Conservation (phyloP, 768 basidiomycete species). For the Pholiota microspora region DNA sequence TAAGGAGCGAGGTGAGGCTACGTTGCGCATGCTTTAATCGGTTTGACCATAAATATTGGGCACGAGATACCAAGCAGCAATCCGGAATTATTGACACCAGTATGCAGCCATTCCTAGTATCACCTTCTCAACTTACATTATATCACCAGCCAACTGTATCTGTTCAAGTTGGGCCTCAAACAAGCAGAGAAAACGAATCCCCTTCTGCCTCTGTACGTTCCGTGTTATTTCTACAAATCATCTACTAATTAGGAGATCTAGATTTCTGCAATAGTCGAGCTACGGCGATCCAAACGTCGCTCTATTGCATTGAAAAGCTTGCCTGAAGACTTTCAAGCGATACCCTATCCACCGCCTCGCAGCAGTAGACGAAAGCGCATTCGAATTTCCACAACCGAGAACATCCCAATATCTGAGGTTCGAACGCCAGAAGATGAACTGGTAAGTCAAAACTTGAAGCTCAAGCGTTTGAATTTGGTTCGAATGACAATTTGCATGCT, state of each 20-base stretch:
- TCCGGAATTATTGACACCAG: neutral
- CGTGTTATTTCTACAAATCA: too few species aligned
- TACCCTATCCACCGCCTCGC: neutral
- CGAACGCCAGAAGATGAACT: constrained; percentile 7
- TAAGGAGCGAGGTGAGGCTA: neutral
- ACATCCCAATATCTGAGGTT: constrained; percentile 6
- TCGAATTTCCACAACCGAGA: constrained; percentile 5
- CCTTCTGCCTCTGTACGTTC: too few species aligned
- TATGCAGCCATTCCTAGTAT: neutral
- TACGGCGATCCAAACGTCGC: neutral
- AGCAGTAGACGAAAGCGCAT: constrained; percentile 12
- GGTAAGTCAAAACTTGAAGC: neutral
- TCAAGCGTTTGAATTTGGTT: neutral
- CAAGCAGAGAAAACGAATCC: too few species aligned
- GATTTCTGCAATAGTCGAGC: too few species aligned
- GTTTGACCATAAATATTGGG: neutral
- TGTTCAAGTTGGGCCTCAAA: too few species aligned
- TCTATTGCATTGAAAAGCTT: neutral
- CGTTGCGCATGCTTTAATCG: too few species aligned
- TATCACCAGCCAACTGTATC: neutral
- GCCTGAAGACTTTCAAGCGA: neutral
- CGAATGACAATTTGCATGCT: too few species aligned
- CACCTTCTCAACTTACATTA: neutral
- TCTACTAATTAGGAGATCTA: too few species aligned
- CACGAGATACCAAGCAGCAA: neutral